Percentiles rank a stretch among this genome's conserved stretches.
Evolutionary conservation across 2,329 filamentous ascomycete species (phyloP).

Genomic region (Colletotrichum brevisporum): DNA sequence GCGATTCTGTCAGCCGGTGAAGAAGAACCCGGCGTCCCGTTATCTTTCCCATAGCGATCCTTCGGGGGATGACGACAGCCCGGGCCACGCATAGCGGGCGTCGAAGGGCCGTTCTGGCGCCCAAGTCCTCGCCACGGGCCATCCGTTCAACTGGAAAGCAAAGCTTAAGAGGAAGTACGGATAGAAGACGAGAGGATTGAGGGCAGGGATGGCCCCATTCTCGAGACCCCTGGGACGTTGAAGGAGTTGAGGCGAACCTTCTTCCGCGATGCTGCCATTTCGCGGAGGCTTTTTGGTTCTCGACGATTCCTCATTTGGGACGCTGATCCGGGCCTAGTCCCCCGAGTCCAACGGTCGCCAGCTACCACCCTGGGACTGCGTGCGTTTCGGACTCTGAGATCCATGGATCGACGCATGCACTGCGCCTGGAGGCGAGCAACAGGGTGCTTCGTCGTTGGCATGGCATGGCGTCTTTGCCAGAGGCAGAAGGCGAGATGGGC

Average conservation of each 20-base stretch:
- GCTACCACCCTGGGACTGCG: not conserved
- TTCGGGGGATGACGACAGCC: not conserved
- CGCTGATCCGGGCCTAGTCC: slow-evolving; percentile 14
- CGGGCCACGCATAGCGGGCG: slow-evolving; percentile 6
- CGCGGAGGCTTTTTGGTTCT: not conserved
- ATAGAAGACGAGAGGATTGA: not conserved
- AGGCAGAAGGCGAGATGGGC: slow-evolving; percentile 9
- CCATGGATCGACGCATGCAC: slow-evolving; percentile 21
- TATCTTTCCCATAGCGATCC: slow-evolving; percentile 1
- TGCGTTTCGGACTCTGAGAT: not conserved
- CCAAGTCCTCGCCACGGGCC: too few relatives aligned
- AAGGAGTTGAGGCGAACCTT: not conserved
- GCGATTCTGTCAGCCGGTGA: too few relatives aligned
- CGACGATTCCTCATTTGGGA: slow-evolving; percentile 15
- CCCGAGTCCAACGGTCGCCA: not conserved
- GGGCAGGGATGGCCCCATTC: not conserved
- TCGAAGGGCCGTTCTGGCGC: too few relatives aligned
- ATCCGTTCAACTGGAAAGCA: too few relatives aligned
- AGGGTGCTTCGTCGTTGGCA: not conserved
- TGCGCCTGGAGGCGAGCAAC: slow-evolving; percentile 10
- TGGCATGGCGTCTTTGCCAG: not conserved
- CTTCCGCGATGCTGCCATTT: not conserved
- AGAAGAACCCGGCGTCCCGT: not conserved
- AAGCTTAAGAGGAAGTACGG: too few relatives aligned
- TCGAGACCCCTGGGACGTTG: not conserved